Evolutionary conservation across 2,329 filamentous ascomycete genomes (phyloP).

Genomic region (Aspergillus ochraceus): DNA sequence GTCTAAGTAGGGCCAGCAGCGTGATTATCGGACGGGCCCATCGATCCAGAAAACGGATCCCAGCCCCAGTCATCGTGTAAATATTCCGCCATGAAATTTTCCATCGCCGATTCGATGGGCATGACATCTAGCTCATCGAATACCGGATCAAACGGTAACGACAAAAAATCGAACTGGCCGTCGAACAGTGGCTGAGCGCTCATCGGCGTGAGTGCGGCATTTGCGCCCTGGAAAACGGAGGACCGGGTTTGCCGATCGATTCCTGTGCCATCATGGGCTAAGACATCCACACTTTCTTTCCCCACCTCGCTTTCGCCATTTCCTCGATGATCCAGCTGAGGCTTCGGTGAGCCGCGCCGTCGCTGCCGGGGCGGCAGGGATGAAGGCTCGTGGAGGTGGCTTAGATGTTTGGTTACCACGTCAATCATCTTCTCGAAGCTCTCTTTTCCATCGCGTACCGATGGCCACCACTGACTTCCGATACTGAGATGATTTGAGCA

Average conservation of each 20-base stretch:
- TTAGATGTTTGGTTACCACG: conserved; percentile 24
- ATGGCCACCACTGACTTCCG: conserved; percentile 44
- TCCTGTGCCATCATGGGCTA: not conserved
- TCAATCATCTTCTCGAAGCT: conserved; percentile 35
- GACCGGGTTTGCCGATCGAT: not conserved
- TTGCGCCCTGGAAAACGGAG: not conserved
- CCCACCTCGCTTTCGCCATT: too few species aligned
- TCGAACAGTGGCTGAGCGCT: not conserved
- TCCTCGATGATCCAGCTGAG: too few species aligned
- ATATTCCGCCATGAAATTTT: not conserved
- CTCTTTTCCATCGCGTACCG: conserved; percentile 31
- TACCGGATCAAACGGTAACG: not conserved
- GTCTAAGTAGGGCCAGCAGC: too few species aligned
- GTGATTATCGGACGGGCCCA: too few species aligned
- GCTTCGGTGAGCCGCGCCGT: too few species aligned
- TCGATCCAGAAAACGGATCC: not conserved
- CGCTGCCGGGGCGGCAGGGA: too few species aligned
- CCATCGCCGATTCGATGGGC: not conserved
- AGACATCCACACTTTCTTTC: too few species aligned
- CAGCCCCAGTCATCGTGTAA: not conserved
- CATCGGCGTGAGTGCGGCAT: not conserved
- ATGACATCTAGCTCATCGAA: not conserved
- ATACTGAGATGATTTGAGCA: not conserved
- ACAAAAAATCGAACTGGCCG: not conserved
- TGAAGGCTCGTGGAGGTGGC: not conserved